Conservation (phyloP, 768 basidiomycete species). For the Leccinum variicolor region DNA sequence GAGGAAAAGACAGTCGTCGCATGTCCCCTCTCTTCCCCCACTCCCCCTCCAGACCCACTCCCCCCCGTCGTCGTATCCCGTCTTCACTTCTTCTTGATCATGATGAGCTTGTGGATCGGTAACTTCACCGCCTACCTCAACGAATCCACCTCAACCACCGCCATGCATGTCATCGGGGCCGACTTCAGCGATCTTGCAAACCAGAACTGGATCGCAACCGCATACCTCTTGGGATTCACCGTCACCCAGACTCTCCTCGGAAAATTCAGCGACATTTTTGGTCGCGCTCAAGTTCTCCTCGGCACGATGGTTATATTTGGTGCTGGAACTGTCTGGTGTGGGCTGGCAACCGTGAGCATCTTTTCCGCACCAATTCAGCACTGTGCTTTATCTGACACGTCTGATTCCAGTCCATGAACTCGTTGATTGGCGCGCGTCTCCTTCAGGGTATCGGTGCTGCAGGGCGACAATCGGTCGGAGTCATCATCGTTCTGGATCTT, state of each 20-base stretch:
- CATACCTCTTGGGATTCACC: conserved; percentile 35
- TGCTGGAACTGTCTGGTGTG: conserved; percentile 34
- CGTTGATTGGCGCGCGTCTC: conserved; percentile 31
- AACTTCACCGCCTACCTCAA: conserved; percentile 36
- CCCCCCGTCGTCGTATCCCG: conserved; percentile 28
- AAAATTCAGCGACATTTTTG: conserved; percentile 35
- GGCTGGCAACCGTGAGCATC: conserved; percentile 26
- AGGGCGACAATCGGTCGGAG: conserved; percentile 34
- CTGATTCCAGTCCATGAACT: conserved; percentile 31
- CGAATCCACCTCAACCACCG: conserved; percentile 33
- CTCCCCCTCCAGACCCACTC: not conserved
- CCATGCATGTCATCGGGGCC: conserved; percentile 34
- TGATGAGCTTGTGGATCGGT: conserved; percentile 32
- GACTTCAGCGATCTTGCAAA: conserved; percentile 29
- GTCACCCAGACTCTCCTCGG: conserved; percentile 35
- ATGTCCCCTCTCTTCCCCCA: not conserved
- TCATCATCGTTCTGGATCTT: conserved; percentile 34
- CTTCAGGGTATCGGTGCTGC: conserved; percentile 38
- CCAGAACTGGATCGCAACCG: conserved; percentile 35
- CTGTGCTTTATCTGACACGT: conserved; percentile 6
- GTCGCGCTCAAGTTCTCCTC: conserved; percentile 33
- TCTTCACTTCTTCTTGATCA: conserved; percentile 32
- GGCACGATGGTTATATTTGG: conserved; percentile 35
- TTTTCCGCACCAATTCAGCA: not conserved
- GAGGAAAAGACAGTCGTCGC: conserved; percentile 22